Percentiles rank a stretch among this genome's conserved stretches.
Conservation (phyloP, 768 basidiomycete species). For the Calocybe cyanea region DNA sequence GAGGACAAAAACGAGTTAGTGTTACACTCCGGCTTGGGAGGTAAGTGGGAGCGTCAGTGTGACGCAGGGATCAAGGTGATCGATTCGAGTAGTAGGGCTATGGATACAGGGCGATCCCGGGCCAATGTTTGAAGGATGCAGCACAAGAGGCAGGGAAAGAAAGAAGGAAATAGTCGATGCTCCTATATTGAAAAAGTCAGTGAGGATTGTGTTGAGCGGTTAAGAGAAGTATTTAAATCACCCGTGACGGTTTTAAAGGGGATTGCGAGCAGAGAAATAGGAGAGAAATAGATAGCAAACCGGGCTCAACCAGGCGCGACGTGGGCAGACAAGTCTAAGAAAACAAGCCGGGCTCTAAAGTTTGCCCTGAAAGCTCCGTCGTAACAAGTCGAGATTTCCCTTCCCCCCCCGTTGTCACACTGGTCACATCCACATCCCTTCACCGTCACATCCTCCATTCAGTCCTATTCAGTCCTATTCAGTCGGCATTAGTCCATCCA, state of each 20-base stretch:
- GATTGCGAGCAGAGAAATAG: too few species aligned
- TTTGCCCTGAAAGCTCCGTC: constrained; percentile 16
- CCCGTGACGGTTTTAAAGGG: neutral
- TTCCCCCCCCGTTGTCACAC: constrained; percentile 17
- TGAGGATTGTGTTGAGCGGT: neutral
- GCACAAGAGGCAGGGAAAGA: constrained; percentile 13
- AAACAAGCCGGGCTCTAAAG: constrained; percentile 5
- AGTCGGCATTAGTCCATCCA: constrained; percentile 8
- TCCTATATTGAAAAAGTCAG: constrained; percentile 2
- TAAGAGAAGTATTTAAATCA: too few species aligned
- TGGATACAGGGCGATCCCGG: constrained; percentile 15
- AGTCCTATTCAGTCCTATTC: constrained; percentile 4
- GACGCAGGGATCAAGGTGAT: constrained; percentile 20
- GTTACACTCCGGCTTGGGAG: constrained; percentile 11
- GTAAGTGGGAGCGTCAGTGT: constrained; percentile 11
- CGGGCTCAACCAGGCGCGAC: neutral
- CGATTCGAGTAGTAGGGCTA: constrained; percentile 18
- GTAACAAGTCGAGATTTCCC: constrained; percentile 7
- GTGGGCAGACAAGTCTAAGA: constrained; percentile 12
- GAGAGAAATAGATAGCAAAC: neutral
- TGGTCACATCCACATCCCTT: constrained; percentile 18
- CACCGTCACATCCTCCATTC: neutral
- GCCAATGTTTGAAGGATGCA: constrained; percentile 13
- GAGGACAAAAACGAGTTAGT: too few species aligned
- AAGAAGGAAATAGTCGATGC: constrained; percentile 11